Base-by-base conservation (phyloP, 768 basidiomycete genomes). In the Boletus sensibilis region DNA sequence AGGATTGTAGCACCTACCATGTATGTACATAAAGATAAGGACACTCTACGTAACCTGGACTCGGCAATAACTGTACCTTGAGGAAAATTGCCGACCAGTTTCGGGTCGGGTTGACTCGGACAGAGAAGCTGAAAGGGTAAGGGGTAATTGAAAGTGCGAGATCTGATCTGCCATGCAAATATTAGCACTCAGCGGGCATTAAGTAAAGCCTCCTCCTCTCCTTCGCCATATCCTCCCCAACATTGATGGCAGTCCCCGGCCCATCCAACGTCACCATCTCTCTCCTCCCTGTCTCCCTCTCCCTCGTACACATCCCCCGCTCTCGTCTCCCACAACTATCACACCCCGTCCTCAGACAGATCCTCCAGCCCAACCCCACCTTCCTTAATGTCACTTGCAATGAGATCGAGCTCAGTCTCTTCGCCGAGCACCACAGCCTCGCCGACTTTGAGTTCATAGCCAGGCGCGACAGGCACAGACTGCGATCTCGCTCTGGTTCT, bases 371-470 rank as follows among this genome's bases (percentile, higher is more conserved):
- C 3, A 76, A 75, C 57, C 84, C 86, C 16, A 78, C 79, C 7
- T 90, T 90, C 68, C 78, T 90, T 66, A 89, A 85, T 64, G 78
- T 90, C 54, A 88, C 87, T 50, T 87, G 81, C 74, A 92, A 92
- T 68, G 82, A 88, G 60, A 81, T 90, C 60, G 90, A 92, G 71
- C 85, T 92, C 70, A 83, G 81, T 68, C 73, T 89, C 48, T 90
- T 91, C 63, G 87, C 84, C 35, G 85, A 88, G 59, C 77, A 83
- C 52, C 73, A 75, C 56, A 67, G 76, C 54, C 77, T 87, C 16
- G 64, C 74, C 13, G 84, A 86, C 60, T 89, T 90, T 61, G 82
- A 84, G 62, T 71, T 74, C 10, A 79, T 86, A 62, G 85, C 86
- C 10, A 72, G 80, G 29, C 81, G 75, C 50, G 87, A 88, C 62